Conservation (phyloP, 2,329 filamentous ascomycete species). For the Plectosphaerella plurivora region DNA sequence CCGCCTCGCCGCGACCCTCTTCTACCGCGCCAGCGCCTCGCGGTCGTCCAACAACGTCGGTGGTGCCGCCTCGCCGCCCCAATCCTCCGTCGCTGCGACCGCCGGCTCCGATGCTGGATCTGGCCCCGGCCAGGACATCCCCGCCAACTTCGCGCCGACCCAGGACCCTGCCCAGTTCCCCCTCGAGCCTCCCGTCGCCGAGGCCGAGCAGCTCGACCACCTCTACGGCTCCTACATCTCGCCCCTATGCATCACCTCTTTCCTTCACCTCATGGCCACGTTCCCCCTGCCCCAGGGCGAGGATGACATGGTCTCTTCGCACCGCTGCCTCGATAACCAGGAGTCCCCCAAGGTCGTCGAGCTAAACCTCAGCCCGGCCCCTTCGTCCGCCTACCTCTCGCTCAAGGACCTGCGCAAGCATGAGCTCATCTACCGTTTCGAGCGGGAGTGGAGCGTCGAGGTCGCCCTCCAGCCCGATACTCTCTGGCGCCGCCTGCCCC, state of each 20-base stretch:
- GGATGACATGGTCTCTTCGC: conserved; percentile 53
- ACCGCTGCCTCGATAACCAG: conserved; percentile 59
- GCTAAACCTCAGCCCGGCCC: conserved; percentile 57
- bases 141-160: conserved; percentile 55
- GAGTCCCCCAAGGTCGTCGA: conserved; percentile 62
- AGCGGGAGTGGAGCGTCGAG: conserved; percentile 86
- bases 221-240: conserved; percentile 64
- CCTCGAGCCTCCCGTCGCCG: conserved; percentile 51
- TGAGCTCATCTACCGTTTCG: conserved; percentile 77
- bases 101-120: conserved; percentile 22
- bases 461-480: conserved; percentile 71
- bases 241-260: conserved; percentile 60
- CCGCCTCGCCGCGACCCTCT: conserved; percentile 57
- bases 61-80: conserved; percentile 23
- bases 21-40: conserved; percentile 49
- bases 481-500: conserved; percentile 73
- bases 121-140: conserved; percentile 35
- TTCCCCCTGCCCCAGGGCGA: conserved; percentile 51
- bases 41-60: not conserved
- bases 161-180: conserved; percentile 55
- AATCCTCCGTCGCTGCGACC: conserved; percentile 20
- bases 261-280: conserved; percentile 61
- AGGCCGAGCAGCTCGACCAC: conserved; percentile 57
- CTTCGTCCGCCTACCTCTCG: conserved; percentile 58
- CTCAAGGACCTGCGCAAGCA: conserved; percentile 71